Evolutionary conservation across 2,329 filamentous ascomycete species (phyloP).

Genomic region (Neophaeococcomyces mojaviensis): DNA sequence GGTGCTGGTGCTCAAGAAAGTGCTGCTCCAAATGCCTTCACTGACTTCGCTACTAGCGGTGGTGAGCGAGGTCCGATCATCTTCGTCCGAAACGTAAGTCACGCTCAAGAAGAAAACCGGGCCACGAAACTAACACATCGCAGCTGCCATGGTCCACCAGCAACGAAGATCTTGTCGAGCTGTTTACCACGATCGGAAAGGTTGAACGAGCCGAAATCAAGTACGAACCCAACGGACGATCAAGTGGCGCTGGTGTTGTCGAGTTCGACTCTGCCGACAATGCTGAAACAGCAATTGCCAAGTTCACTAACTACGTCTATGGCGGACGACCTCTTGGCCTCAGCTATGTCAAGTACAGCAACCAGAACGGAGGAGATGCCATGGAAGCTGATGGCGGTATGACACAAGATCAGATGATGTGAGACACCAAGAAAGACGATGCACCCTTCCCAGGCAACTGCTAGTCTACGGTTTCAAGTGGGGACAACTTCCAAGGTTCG

Average conservation of each 20-base stretch:
- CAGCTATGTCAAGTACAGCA: constrained; percentile 88
- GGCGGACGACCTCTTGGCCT: constrained; percentile 88
- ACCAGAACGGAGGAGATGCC: constrained; percentile 55
- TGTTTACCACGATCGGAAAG: constrained; percentile 96
- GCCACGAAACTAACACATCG: constrained; percentile 23
- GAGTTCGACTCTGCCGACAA: constrained; percentile 77
- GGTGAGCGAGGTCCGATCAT: constrained; percentile 78
- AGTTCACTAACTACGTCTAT: constrained; percentile 97
- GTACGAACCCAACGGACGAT: constrained; percentile 93
- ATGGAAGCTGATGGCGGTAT: constrained; percentile 71
- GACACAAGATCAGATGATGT: constrained; percentile 99
- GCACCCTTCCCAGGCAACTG: no score
- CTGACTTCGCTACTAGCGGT: constrained; percentile 80
- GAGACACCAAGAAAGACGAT: constrained; percentile 3
- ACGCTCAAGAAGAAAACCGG: neutral
- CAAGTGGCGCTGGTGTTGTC: constrained; percentile 91
- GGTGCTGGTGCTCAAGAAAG: constrained; percentile 29
- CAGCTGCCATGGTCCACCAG: constrained; percentile 98
- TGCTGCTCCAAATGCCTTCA: constrained; percentile 73
- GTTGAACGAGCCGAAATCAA: constrained; percentile 99
- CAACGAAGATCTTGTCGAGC: constrained; percentile 91
- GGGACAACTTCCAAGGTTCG: no score
- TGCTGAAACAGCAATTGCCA: constrained; percentile 86
- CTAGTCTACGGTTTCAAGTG: no score
- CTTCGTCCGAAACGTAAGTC: constrained; percentile 91